These are phyloP conservation scores for Verticillium nonalfalfae DNA, from an alignment of 2,329 filamentous ascomycete species.

Conservation along the genomic window DNA sequence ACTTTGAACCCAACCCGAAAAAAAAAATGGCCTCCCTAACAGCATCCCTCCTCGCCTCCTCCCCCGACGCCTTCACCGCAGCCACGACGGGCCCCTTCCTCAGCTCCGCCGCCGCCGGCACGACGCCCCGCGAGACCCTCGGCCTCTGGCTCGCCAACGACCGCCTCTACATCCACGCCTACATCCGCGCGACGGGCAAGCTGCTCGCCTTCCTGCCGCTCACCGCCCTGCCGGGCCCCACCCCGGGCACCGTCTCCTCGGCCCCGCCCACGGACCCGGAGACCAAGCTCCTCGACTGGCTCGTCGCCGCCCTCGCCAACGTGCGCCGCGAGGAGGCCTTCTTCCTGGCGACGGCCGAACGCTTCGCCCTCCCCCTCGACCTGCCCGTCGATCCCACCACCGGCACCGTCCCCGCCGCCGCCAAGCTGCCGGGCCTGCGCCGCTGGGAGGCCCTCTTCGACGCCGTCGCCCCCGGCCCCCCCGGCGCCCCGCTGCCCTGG, in stretches of 20 bases:
- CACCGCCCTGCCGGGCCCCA: constrained; percentile 23
- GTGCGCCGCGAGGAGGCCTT: constrained; percentile 62
- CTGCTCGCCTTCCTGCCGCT: constrained; percentile 57
- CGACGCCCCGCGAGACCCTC: constrained; percentile 47
- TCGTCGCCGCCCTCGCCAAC: constrained; percentile 59
- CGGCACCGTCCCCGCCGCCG: constrained; percentile 16
- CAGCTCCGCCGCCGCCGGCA: constrained; percentile 55
- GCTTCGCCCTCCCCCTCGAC: constrained; percentile 50
- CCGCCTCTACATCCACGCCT: constrained; percentile 63
- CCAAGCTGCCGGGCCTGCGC: constrained; percentile 30
- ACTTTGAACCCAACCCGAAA: background rate
- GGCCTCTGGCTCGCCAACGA: constrained; percentile 67
- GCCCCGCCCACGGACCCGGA: constrained; percentile 42
- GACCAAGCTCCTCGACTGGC: constrained; percentile 53
- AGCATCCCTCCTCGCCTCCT: constrained; percentile 45
- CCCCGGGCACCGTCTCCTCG: constrained; percentile 12
- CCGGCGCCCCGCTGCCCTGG: constrained; percentile 32
- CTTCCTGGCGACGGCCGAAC: constrained; percentile 57
- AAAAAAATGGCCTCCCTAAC: constrained; percentile 35
- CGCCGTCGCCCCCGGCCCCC: constrained; percentile 41
- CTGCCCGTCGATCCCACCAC: constrained; percentile 14
- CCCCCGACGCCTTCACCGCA: constrained; percentile 35
- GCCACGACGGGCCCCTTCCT: constrained; percentile 66
- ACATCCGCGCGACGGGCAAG: constrained; percentile 61
- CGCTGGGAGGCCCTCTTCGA: constrained; percentile 43